Base-by-base conservation (phyloP, 768 basidiomycete genomes). In the Mycena polygramma region DNA sequence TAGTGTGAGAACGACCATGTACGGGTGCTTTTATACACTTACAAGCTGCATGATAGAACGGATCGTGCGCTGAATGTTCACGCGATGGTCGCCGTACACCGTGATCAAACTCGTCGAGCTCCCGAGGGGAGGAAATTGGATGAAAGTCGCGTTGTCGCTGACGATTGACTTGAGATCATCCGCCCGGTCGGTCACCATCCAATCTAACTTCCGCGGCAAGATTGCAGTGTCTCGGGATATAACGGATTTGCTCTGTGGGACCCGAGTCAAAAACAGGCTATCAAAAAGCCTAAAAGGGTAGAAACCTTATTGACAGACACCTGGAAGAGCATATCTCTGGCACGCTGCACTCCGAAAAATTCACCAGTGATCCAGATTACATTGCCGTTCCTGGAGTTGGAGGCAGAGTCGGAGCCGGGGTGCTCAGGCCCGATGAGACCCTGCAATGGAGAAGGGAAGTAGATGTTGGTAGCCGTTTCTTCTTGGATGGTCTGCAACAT, bases 331-430 rank as follows among this genome's bases (percentile, higher is more conserved):
- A 98, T 98, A 77, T 98, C 97, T 72, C 94, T 87, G 14, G 97
- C 97, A 59, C 97, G 84, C 79, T 97, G 95, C 14, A 98, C 97
- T 20, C 94, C 94, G 72, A 98, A 97, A 79, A 97, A 98, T 80
- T 98, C 97, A 49, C 97, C 97, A 0, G 97, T 98, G 75, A 99
- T 96, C 92, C 94, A 99, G 70, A 99, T 92, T 24, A 92, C 82
- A 78, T 94, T 95, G 68, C 85, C 86, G 66, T 88, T 90, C 76
- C 91, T 88, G 82, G 70, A 9, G 45, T 86, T 80, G 77, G 80
- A 75, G 22, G 74, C 75, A 20, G 83, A 80, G 48, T 84, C 84
- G 22, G 84, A 74, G 14, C 78, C 79, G 60, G 82, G 81, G 58
- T 89, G 79, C 68, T 94, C 91, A 14, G 90, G 88, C 26, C 94